Base-by-base conservation (phyloP, 2,329 filamentous ascomycete genomes). In the Paraphoma sp. region DNA sequence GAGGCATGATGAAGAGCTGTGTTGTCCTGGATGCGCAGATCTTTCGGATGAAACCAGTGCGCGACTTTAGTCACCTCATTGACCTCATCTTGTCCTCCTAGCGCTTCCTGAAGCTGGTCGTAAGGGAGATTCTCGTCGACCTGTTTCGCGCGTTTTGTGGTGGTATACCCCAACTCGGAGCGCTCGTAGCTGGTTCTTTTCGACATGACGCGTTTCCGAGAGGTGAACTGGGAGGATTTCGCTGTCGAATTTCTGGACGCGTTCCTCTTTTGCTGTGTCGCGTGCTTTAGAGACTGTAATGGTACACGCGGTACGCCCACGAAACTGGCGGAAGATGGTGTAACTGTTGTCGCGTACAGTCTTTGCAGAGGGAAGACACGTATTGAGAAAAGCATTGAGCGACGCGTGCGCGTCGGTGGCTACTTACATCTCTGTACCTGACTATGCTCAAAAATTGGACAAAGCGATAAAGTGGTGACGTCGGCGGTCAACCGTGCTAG, bases 41-140 rank as follows among this genome's bases (percentile, higher is more conserved):
- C 82, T 57, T 83, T 83, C 54, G 77, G 79, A n/a, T 81, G 78
- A 60, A 83, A 83, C 82, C 81, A 83, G 57, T 83, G 81, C 5
- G 79, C 69, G 0, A 83, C 77, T 55, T 76, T 80, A n/a, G 68
- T 71, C 6, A 76, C 73, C 6, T 77, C 68, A 17, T 74, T 70
- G 10, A 75, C 68, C 36, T 73, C 73, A 16, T 76, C 67, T 54
- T 80, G 80, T 6, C 73, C 66, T 18, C 76, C 70, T 4, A 83
- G 67, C 1, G 75, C 67, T 42, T 75, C 66, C n/a, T 70, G 61
- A 14, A 84, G 71, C 36, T 79, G 66, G 12, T 78, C 69, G 54
- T 79, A 82, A 0, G 82, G 81, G 1, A 77, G 68, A 28, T 82
- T 66, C 6, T 73, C 68, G 50, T 83, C 81, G 48, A 83, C 75